phyloP scores from a whole-genome alignment of 345 rosid species.

The Toxicodendron radicans region DNA sequence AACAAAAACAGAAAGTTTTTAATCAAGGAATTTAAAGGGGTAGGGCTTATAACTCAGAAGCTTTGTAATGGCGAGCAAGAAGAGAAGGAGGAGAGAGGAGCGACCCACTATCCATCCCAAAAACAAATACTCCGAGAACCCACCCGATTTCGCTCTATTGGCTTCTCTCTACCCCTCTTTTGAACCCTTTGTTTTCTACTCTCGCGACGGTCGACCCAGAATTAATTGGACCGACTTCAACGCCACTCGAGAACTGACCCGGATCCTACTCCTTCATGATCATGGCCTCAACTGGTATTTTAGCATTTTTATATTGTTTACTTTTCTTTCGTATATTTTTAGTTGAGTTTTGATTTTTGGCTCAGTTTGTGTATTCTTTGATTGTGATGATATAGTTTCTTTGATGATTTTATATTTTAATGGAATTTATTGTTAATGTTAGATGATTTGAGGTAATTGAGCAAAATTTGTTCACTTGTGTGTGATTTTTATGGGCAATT shows the following conservation, averaged over 20 bases:
- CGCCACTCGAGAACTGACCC: slow-evolving; percentile 86
- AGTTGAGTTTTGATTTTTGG: background rate
- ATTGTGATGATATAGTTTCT: background rate
- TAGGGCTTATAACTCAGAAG: background rate
- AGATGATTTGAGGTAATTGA: too few species aligned
- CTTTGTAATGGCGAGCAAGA: slow-evolving; percentile 40
- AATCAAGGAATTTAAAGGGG: background rate
- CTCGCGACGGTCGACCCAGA: slow-evolving; percentile 59
- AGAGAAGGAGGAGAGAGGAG: slow-evolving; percentile 51
- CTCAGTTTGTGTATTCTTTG: background rate
- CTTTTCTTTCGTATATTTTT: background rate
- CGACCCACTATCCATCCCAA: slow-evolving; percentile 58
- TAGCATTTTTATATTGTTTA: background rate
- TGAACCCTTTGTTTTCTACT: slow-evolving; percentile 61
- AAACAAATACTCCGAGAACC: slow-evolving; percentile 70
- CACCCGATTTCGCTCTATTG: slow-evolving; percentile 71
- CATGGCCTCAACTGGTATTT: slow-evolving; percentile 60
- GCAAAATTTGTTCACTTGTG: too few species aligned
- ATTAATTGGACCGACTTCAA: slow-evolving; percentile 92
- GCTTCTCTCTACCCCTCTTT: slow-evolving; percentile 80
- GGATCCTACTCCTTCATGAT: slow-evolving; percentile 74
- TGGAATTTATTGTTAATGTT: background rate
- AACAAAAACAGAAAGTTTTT: too few species aligned
- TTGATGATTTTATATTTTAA: background rate
- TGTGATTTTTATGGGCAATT: too few species aligned